Base-by-base conservation (phyloP, 306 rosid genomes). In the Spatholobus suberectus region DNA sequence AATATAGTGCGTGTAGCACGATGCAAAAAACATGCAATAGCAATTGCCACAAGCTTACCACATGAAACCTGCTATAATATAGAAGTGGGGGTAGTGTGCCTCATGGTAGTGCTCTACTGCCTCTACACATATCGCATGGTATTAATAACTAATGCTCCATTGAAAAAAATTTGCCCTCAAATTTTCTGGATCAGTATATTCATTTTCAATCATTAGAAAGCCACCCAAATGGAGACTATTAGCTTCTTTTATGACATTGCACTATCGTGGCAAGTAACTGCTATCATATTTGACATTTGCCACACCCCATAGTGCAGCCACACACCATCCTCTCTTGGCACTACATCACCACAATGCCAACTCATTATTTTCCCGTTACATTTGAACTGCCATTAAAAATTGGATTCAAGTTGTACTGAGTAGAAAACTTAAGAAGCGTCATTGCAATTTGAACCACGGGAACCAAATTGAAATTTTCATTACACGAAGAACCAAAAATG, bases 381-480 rank as follows among this genome's bases (percentile, higher is more conserved):
- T 41, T 58, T 70, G n/a, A 54, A 80, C 32, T 7, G 1, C 18
- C 23, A 11, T 34, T 27, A 23, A 65, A 41, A 34, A 47, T 79
- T 73, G 70, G 32, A 75, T 37, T 20, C 61, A 27, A 52, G 24
- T 38, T 73, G 37, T 32, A 55, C 65, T 6, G 11, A 23, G 7
- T 58, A 61, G 54, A 72, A 71, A 84, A 74, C 83, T 24, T 26
- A 29, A 62, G 75, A 17, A 59, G 78, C 52, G 20, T 38, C 15
- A 27, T 63, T 29, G 23, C 18, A 65, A 18, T 74, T 52, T 38
- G 52, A 73, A 79, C 58, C 23, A 37, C 21, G 55, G 37, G 41
- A 75, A 57, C 52, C 35, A 57, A 75, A 38, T 54, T 66, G 76
- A 75, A 79, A 69, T 14, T 23, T 74, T 63, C 21, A 51, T 37